These are phyloP conservation scores for Clonostachys solani DNA, from an alignment of 2,329 filamentous ascomycete species.

Conservation along the genomic window DNA sequence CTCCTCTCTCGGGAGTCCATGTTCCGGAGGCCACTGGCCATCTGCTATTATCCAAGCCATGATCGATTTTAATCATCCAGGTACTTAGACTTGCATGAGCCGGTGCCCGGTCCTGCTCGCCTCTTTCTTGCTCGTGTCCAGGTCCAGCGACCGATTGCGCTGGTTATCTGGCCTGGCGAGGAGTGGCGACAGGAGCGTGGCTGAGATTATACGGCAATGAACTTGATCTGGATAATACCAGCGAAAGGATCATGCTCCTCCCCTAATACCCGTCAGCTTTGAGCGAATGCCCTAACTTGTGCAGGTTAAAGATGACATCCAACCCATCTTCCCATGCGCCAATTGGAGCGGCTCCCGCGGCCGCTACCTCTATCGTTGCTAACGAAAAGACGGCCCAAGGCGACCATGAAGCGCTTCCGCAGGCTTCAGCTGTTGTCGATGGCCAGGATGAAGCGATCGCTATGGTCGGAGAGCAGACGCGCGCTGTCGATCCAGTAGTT, in stretches of 20 bases:
- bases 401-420: too few species aligned
- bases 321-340: neutral
- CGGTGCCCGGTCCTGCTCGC: constrained; percentile 42
- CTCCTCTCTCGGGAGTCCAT: too few species aligned
- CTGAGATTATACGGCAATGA: constrained; percentile 88
- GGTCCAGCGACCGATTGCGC: too few species aligned
- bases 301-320: neutral
- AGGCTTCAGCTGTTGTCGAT: too few species aligned
- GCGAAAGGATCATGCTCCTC: constrained; percentile 96
- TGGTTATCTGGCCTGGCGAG: too few species aligned
- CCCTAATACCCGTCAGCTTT: constrained; percentile 22
- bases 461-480: constrained; percentile 53
- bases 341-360: too few species aligned
- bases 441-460: constrained; percentile 45
- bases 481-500: constrained; percentile 47
- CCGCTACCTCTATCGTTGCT: too few species aligned
- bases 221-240: constrained; percentile 99
- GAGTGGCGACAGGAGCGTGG: constrained; percentile 9
- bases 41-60: constrained; percentile 21
- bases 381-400: too few species aligned
- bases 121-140: too few species aligned
- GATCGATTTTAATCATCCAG: constrained; percentile 20
- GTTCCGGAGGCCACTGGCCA: too few species aligned
- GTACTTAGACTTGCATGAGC: constrained; percentile 53
- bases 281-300: too few species aligned